Evolutionary conservation across 1,284 basidiomycete genomes (phyloP).

Genomic region (Kalmanozyma brasiliensis): DNA sequence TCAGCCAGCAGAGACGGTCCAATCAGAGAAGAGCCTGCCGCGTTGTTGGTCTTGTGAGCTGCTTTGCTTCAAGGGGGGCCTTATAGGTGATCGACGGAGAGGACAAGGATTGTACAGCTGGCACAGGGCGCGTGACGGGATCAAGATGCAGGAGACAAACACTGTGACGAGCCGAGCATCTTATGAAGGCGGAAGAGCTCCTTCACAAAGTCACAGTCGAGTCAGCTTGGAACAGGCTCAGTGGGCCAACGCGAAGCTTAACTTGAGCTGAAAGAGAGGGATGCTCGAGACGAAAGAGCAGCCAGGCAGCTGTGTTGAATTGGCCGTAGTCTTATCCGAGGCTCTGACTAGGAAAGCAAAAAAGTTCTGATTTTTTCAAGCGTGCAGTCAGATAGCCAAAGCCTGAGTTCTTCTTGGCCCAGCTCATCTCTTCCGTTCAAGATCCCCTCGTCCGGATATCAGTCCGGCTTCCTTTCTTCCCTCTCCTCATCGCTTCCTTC

Average conservation of each 20-base stretch:
- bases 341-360: slow-evolving; percentile 7
- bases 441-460: slow-evolving; percentile 42
- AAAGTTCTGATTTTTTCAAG: background rate
- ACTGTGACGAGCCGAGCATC: background rate
- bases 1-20: background rate
- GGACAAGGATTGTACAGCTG: background rate
- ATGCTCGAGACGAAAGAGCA: background rate
- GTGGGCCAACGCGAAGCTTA: no score
- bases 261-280: slow-evolving; percentile 1
- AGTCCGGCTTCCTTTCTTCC: slow-evolving; percentile 35
- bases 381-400: background rate
- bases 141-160: background rate
- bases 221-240: no score
- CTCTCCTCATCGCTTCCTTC: slow-evolving; percentile 7
- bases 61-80: background rate
- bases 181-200: no score
- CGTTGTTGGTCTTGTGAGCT: background rate
- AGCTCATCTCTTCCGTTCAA: slow-evolving; percentile 20
- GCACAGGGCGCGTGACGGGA: slow-evolving; percentile 6
- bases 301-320: no score
- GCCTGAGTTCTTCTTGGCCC: slow-evolving; percentile 2
- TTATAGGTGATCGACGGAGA: background rate
- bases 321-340: slow-evolving; percentile 3
- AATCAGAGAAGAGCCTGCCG: slow-evolving; percentile 2
- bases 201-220: no score